Conservation (phyloP, 805 yeast species). For the Torulaspora microellipsoides region DNA sequence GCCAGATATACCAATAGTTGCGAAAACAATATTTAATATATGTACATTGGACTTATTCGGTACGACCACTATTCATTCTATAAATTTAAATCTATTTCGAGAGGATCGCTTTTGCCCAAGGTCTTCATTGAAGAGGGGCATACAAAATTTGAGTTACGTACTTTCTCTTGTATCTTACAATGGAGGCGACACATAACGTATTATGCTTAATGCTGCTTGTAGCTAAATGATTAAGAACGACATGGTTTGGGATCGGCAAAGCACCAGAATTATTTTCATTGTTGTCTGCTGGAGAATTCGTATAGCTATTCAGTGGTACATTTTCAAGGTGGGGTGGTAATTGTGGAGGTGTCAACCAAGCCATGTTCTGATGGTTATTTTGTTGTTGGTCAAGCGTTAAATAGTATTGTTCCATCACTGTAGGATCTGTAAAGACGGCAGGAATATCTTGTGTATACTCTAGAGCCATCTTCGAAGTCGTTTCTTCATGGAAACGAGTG, state of each 20-base stretch:
- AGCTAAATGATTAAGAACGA: slow-evolving; percentile 89
- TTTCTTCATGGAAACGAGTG: slow-evolving; percentile 67
- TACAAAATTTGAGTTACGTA: slow-evolving; percentile 89
- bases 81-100: not conserved
- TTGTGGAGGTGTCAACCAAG: slow-evolving; percentile 84
- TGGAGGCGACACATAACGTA: slow-evolving; percentile 88
- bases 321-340: slow-evolving; percentile 95
- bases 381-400: slow-evolving; percentile 69
- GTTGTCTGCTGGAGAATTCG: slow-evolving; percentile 29
- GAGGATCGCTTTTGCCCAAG: not conserved
- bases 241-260: slow-evolving; percentile 90
- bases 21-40: too few relatives aligned
- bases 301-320: slow-evolving; percentile 78
- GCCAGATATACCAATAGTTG: too few relatives aligned
- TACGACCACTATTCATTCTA: slow-evolving; percentile 2
- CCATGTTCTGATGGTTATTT: slow-evolving; percentile 52
- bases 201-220: slow-evolving; percentile 92
- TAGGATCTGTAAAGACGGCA: slow-evolving; percentile 78
- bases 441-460: slow-evolving; percentile 67
- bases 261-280: slow-evolving; percentile 80
- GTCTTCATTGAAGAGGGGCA: slow-evolving; percentile 62
- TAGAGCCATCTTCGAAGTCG: slow-evolving; percentile 26
- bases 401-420: slow-evolving; percentile 83
- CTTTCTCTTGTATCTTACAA: slow-evolving; percentile 80
- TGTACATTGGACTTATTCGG: not conserved